phyloP scores from a whole-genome alignment of 352 stramenopile species.

The Globisporangium mamillatum region DNA sequence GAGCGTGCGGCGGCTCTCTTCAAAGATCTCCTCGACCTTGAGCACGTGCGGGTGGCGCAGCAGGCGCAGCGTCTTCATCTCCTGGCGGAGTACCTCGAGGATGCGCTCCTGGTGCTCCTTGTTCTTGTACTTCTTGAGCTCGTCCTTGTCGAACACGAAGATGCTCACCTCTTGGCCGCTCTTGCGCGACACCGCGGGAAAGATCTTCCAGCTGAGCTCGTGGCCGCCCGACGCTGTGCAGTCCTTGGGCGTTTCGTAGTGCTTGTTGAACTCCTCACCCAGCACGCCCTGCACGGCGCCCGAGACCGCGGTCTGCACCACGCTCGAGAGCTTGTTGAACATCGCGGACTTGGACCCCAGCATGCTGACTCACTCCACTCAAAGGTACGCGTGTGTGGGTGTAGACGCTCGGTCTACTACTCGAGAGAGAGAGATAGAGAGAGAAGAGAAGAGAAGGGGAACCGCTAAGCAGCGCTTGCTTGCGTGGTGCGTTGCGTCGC shows the following conservation, averaged over 20 bases:
- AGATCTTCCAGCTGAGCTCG: slow-evolving; percentile 83
- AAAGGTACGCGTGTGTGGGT: background rate
- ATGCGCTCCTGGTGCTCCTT: slow-evolving; percentile 87
- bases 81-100: slow-evolving; percentile 83
- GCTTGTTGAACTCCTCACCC: slow-evolving; percentile 82
- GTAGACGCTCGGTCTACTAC: background rate
- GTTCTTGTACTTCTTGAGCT: slow-evolving; percentile 77
- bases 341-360: slow-evolving; percentile 31
- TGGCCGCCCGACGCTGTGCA: slow-evolving; percentile 81
- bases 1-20: slow-evolving; percentile 81
- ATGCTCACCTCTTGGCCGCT: slow-evolving; percentile 76
- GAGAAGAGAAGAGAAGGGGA: background rate
- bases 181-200: slow-evolving; percentile 78
- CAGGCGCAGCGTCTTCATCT: slow-evolving; percentile 86
- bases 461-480: background rate
- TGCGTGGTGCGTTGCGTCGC: background rate
- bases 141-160: slow-evolving; percentile 87
- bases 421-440: background rate
- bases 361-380: background rate
- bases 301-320: slow-evolving; percentile 56
- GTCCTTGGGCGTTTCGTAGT: slow-evolving; percentile 86
- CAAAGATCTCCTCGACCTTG: slow-evolving; percentile 89
- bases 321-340: slow-evolving; percentile 80
- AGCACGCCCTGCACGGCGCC: slow-evolving; percentile 49
- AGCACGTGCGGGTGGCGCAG: slow-evolving; percentile 87